Evolutionary conservation across 2,329 filamentous ascomycete genomes (phyloP).

Genomic region (Exophiala dermatitidis): DNA sequence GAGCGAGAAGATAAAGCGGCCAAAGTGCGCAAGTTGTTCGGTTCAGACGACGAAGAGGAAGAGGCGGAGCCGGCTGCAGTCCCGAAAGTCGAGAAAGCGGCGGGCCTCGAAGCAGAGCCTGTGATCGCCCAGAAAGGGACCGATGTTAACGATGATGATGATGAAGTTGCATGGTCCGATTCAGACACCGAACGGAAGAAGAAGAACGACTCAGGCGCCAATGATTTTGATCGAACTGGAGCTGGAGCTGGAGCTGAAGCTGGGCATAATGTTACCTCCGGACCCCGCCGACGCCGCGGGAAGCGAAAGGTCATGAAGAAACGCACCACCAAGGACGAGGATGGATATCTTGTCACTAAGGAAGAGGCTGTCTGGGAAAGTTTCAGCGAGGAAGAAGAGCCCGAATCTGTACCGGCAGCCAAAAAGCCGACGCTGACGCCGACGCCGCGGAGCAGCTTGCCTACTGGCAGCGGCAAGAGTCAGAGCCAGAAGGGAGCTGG

Average conservation of each 20-base stretch:
- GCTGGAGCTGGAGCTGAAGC: too few species aligned
- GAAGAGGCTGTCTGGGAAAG: constrained; percentile 84
- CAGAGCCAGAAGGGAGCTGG: constrained; percentile 39
- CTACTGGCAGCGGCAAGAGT: constrained; percentile 41
- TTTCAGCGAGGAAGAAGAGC: constrained; percentile 78
- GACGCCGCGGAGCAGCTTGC: constrained; percentile 29
- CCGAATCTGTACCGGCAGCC: constrained; percentile 34
- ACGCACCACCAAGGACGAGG: constrained; percentile 76
- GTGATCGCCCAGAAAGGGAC: constrained; percentile 9
- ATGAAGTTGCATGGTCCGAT: constrained; percentile 40
- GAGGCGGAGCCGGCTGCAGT: constrained; percentile 29
- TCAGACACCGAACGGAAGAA: constrained; percentile 17
- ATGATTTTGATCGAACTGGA: too few species aligned
- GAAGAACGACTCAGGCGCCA: too few species aligned
- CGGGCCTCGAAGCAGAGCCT: constrained; percentile 11
- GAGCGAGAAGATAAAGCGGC: constrained; percentile 52
- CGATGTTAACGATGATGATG: constrained; percentile 43
- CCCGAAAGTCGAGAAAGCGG: constrained; percentile 26
- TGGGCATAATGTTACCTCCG: constrained; percentile 29
- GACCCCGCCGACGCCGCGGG: constrained; percentile 64
- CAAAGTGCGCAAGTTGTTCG: constrained; percentile 67
- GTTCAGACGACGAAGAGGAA: constrained; percentile 50
- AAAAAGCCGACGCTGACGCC: constrained; percentile 28
- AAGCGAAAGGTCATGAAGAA: constrained; percentile 79
- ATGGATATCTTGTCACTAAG: constrained; percentile 84